Conservation (phyloP, 805 yeast species). For the Kodamaea neixiangensis region DNA sequence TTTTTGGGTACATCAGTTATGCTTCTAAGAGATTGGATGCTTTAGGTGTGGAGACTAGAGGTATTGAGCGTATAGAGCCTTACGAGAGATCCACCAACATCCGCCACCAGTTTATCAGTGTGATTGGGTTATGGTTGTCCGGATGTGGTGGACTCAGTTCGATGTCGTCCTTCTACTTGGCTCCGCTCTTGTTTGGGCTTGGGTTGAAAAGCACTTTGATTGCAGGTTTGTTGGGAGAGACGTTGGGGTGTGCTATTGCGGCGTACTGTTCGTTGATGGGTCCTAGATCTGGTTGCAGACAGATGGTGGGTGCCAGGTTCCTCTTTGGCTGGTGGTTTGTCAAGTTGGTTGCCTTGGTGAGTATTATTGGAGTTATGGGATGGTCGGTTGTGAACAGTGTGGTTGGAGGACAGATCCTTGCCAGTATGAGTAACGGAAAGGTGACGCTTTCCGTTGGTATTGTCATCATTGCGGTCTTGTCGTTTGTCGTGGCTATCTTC, state of each 20-base stretch:
- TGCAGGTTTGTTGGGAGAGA: slow-evolving; percentile 62
- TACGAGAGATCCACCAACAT: slow-evolving; percentile 54
- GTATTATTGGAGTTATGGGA: slow-evolving; percentile 79
- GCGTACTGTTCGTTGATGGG: slow-evolving; percentile 88
- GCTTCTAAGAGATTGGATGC: slow-evolving; percentile 41
- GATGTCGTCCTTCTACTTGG: slow-evolving; percentile 79
- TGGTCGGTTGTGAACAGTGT: slow-evolving; percentile 93
- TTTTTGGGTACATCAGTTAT: background rate
- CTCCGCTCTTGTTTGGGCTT: slow-evolving; percentile 69
- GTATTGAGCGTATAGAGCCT: slow-evolving; percentile 74
- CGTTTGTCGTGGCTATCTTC: slow-evolving; percentile 68
- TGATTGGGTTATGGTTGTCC: slow-evolving; percentile 77
- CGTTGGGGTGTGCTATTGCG: slow-evolving; percentile 73
- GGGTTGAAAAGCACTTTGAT: slow-evolving; percentile 66
- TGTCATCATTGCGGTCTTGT: slow-evolving; percentile 62
- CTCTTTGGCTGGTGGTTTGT: slow-evolving; percentile 87
- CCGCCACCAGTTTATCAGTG: slow-evolving; percentile 38
- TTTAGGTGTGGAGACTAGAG: slow-evolving; percentile 70
- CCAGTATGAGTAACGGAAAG: slow-evolving; percentile 61
- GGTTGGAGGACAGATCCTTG: slow-evolving; percentile 81
- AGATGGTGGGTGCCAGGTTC: slow-evolving; percentile 80
- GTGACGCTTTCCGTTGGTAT: slow-evolving; percentile 77
- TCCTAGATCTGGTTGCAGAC: slow-evolving; percentile 86
- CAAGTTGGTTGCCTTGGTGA: slow-evolving; percentile 68
- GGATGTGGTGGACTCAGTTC: slow-evolving; percentile 90